phyloP scores from a whole-genome alignment of 768 basidiomycete species.

The Leccinum rimulosum region DNA sequence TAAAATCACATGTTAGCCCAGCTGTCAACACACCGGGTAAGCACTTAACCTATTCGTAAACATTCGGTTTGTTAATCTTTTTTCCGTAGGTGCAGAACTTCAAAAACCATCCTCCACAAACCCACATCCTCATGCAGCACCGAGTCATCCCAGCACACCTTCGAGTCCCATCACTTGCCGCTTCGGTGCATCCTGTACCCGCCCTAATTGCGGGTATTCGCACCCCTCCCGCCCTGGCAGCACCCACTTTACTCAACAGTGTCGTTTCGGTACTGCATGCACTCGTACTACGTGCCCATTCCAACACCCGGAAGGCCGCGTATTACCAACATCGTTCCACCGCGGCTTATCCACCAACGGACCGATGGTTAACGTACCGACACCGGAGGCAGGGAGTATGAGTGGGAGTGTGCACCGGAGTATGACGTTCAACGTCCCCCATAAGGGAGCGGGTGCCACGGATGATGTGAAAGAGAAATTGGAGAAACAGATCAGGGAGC shows the following conservation, averaged over 20 bases:
- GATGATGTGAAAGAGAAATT: conserved; percentile 48
- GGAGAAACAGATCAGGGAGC: conserved; percentile 55
- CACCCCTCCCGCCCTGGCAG: conserved; percentile 52
- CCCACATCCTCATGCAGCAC: conserved; percentile 30
- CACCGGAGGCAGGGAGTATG: conserved; percentile 67
- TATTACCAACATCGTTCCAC: conserved; percentile 77
- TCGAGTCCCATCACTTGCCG: conserved; percentile 50
- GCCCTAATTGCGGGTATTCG: conserved; percentile 62
- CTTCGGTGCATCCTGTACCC: conserved; percentile 70
- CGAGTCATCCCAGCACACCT: conserved; percentile 28
- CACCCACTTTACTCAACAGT: conserved; percentile 49
- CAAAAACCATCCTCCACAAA: conserved; percentile 40
- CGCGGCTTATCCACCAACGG: conserved; percentile 64
- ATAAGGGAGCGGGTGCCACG: conserved; percentile 17
- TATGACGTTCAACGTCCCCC: conserved; percentile 59
- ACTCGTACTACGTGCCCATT: conserved; percentile 86
- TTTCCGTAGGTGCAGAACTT: conserved; percentile 25
- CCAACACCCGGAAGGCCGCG: conserved; percentile 86
- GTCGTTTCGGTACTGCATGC: conserved; percentile 83
- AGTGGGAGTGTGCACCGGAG: conserved; percentile 67
- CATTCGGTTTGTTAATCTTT: conserved; percentile 14
- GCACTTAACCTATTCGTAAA: neutral
- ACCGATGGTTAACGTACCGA: conserved; percentile 58
- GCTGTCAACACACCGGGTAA: conserved; percentile 68
- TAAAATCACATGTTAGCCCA: conserved; percentile 88